Percentiles rank a stretch among this genome's conserved stretches.
phyloP scores from a whole-genome alignment of 1,284 basidiomycete species.

The Leucoagaricus sp. region DNA sequence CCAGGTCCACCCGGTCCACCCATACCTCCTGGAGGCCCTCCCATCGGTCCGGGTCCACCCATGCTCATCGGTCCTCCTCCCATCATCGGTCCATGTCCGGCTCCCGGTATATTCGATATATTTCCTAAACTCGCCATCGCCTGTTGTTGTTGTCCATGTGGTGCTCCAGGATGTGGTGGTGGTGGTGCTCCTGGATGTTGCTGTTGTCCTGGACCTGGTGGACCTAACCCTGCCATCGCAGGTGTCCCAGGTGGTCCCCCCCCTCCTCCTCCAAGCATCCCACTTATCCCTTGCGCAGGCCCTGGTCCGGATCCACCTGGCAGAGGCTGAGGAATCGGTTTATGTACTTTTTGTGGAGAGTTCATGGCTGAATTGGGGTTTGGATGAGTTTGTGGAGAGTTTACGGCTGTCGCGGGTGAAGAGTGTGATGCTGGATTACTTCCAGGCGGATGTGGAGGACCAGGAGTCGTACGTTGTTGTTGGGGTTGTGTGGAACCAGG shows the following conservation, averaged over 20 bases:
- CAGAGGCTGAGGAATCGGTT: slow-evolving; percentile 41
- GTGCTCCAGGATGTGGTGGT: background rate
- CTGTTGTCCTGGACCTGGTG: background rate
- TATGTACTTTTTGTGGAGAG: slow-evolving; percentile 56
- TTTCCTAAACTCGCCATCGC: background rate
- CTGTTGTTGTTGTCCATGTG: background rate
- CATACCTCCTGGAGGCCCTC: background rate
- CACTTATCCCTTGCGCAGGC: background rate
- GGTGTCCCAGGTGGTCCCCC: background rate
- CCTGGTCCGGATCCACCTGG: background rate
- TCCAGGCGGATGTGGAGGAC: slow-evolving; percentile 18
- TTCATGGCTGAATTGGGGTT: slow-evolving; percentile 47
- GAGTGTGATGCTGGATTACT: slow-evolving; percentile 6
- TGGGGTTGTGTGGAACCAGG: background rate
- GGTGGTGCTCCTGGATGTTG: no score
- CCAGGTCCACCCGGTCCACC: no score
- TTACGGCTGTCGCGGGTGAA: slow-evolving; percentile 30
- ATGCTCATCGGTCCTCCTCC: background rate
- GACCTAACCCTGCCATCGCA: background rate
- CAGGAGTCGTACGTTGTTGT: slow-evolving; percentile 12
- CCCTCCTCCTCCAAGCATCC: background rate
- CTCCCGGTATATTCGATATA: background rate
- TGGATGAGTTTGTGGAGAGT: slow-evolving; percentile 50
- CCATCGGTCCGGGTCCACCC: background rate
- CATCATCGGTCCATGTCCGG: background rate